Percentiles rank a stretch among this genome's conserved stretches.
Conservation (phyloP, 352 stramenopile species). For the Globisporangium nagaii region DNA sequence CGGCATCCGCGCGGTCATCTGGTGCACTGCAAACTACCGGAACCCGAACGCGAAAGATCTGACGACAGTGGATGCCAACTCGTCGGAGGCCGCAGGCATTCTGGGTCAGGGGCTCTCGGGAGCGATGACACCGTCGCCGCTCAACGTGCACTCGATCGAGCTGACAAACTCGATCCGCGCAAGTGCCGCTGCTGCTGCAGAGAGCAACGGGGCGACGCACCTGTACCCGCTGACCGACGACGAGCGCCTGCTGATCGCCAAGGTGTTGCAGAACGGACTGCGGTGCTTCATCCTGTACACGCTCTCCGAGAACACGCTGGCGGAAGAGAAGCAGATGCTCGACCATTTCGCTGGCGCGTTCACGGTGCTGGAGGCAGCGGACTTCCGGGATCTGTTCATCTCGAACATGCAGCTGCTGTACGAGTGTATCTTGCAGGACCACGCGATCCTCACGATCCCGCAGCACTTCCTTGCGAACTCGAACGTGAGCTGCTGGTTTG, state of each 20-base stretch:
- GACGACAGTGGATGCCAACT: conserved; percentile 65
- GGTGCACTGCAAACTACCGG: conserved; percentile 94
- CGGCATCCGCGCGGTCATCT: conserved; percentile 97
- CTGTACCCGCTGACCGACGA: conserved; percentile 89
- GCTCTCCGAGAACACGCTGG: conserved; percentile 78
- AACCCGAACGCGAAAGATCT: conserved; percentile 84
- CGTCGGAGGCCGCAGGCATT: conserved; percentile 16
- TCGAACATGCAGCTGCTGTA: conserved; percentile 89
- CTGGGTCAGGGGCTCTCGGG: conserved; percentile 5
- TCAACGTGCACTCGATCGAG: conserved; percentile 13
- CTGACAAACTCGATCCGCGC: conserved; percentile 5
- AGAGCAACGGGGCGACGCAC: conserved; percentile 25
- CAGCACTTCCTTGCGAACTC: conserved; percentile 94
- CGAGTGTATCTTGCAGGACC: conserved; percentile 91
- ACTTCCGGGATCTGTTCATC: conserved; percentile 90
- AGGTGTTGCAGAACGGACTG: conserved; percentile 91
- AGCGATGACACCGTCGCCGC: conserved; percentile 9
- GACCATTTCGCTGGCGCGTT: conserved; percentile 96
- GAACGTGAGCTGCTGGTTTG: conserved; percentile 92
- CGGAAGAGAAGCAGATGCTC: conserved; percentile 94
- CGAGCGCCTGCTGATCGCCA: conserved; percentile 90
- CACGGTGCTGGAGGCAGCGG: conserved; percentile 92
- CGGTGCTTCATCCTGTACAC: conserved; percentile 93
- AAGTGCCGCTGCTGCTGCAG: not conserved
- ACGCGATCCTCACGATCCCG: conserved; percentile 91